Percentiles rank a stretch among this genome's conserved stretches.
These are phyloP conservation scores for Pseudofabraea citricarpa DNA, from an alignment of 2,329 filamentous ascomycete species.

Conservation along the genomic window DNA sequence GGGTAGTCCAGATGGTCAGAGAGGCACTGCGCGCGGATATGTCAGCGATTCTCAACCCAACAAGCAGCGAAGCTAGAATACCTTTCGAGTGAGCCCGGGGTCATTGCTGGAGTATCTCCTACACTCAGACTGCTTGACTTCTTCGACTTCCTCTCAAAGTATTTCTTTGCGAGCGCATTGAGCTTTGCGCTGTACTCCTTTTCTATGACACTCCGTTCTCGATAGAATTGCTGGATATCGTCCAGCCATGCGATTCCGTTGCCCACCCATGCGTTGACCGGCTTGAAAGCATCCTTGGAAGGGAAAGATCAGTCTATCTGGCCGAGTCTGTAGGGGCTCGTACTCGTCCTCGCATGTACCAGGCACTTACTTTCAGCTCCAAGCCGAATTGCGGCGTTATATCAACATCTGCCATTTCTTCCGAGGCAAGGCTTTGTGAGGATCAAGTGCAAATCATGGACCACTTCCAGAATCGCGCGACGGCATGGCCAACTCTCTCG, in stretches of 20 bases:
- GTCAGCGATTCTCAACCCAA: background rate
- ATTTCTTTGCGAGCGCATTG: slow-evolving; percentile 84
- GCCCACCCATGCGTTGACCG: slow-evolving; percentile 86
- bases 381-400: slow-evolving; percentile 82
- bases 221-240: slow-evolving; percentile 95
- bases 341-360: slow-evolving; percentile 3
- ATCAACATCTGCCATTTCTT: slow-evolving; percentile 74
- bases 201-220: slow-evolving; percentile 88
- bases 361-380: slow-evolving; percentile 74
- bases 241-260: slow-evolving; percentile 93
- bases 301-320: slow-evolving; percentile 1
- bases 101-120: slow-evolving; percentile 87
- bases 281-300: slow-evolving; percentile 87
- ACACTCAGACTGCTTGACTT: slow-evolving; percentile 86
- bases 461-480: slow-evolving; percentile 6
- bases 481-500: slow-evolving; percentile 15
- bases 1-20: slow-evolving; percentile 93
- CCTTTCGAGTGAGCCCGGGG: slow-evolving; percentile 91
- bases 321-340: too few species aligned
- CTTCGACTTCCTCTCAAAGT: slow-evolving; percentile 93
- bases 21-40: slow-evolving; percentile 60
- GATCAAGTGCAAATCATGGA: slow-evolving; percentile 15
- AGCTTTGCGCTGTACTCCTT: slow-evolving; percentile 95
- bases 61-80: slow-evolving; percentile 26
- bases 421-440: slow-evolving; percentile 6